Evolutionary conservation across 23 red algal genomes (phyloP).

Genomic region (Pyropia yezoensis): DNA sequence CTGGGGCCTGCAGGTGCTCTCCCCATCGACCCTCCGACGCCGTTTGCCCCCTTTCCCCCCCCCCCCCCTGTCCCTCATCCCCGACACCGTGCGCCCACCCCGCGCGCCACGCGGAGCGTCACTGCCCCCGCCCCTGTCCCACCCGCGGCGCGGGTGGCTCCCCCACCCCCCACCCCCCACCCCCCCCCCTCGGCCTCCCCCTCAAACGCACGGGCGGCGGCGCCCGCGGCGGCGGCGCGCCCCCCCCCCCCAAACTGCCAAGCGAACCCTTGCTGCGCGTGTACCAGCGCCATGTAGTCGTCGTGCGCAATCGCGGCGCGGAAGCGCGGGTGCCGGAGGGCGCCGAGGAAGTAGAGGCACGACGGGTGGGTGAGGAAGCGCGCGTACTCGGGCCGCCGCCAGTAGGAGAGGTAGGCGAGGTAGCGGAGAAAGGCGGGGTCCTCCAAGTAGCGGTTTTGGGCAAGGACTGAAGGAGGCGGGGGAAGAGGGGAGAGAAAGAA

Average conservation of each 20-base stretch:
- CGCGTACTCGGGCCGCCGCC: slow-evolving; percentile 52
- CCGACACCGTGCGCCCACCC: too few relatives aligned
- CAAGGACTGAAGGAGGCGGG: slow-evolving; percentile 26
- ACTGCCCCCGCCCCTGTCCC: too few relatives aligned
- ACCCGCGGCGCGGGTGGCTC: too few relatives aligned
- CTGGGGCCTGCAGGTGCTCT: too few relatives aligned
- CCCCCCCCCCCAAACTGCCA: slow-evolving; percentile 43
- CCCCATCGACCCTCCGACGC: too few relatives aligned
- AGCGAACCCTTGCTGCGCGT: slow-evolving; percentile 60
- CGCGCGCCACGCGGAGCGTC: too few relatives aligned
- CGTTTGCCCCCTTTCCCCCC: too few relatives aligned
- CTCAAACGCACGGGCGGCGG: too few relatives aligned
- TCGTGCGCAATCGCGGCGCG: slow-evolving; percentile 53
- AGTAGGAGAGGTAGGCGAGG: slow-evolving; percentile 69
- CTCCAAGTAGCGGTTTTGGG: slow-evolving; percentile 74
- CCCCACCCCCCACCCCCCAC: too few relatives aligned
- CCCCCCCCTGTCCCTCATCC: too few relatives aligned
- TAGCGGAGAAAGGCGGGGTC: slow-evolving; percentile 63
- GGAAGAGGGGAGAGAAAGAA: neutral
- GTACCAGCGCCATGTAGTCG: slow-evolving; percentile 38
- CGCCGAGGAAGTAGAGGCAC: slow-evolving; percentile 60
- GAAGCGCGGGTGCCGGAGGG: slow-evolving; percentile 51
- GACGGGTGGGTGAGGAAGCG: slow-evolving; percentile 61
- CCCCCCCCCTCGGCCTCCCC: too few relatives aligned
- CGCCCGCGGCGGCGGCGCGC: too few relatives aligned